These are phyloP conservation scores for Furcasterigmium furcatum DNA, from an alignment of 2,329 filamentous ascomycete species.

Conservation along the genomic window DNA sequence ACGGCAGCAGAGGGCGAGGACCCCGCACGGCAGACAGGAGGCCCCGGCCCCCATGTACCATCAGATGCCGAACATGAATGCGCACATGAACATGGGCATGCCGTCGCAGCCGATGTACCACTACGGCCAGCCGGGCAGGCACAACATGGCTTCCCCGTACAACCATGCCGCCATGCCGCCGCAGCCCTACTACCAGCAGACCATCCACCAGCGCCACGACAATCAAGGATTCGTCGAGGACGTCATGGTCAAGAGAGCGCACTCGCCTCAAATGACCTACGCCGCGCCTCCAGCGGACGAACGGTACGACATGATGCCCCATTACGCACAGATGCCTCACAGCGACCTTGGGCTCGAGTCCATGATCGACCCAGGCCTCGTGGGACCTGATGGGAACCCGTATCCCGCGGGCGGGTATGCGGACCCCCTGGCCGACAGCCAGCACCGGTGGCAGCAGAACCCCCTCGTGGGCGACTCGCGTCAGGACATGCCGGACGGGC, in stretches of 20 bases:
- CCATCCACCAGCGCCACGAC: slow-evolving; percentile 19
- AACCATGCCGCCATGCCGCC: background rate
- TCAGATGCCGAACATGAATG: background rate
- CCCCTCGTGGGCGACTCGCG: slow-evolving; percentile 8
- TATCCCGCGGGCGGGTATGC: slow-evolving; percentile 3
- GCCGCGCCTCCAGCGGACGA: slow-evolving; percentile 8
- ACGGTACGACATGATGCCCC: slow-evolving; percentile 10
- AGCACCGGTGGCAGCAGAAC: slow-evolving; percentile 5
- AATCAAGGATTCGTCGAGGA: slow-evolving; percentile 21
- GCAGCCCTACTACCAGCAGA: slow-evolving; percentile 33
- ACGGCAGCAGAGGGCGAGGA: slow-evolving; percentile 21
- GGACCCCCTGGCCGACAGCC: slow-evolving; percentile 1
- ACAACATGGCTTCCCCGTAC: slow-evolving; percentile 16
- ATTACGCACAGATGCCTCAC: slow-evolving; percentile 10
- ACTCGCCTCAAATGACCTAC: slow-evolving; percentile 22
- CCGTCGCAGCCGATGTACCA: slow-evolving; percentile 13
- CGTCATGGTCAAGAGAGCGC: slow-evolving; percentile 27
- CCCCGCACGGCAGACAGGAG: slow-evolving; percentile 20
- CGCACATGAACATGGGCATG: background rate
- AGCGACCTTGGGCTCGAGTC: slow-evolving; percentile 13
- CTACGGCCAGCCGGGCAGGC: slow-evolving; percentile 7
- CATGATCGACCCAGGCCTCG: slow-evolving; percentile 12
- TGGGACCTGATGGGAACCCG: slow-evolving; percentile 9
- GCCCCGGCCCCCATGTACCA: slow-evolving; percentile 15
- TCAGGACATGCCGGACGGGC: slow-evolving; percentile 10